phyloP scores from a whole-genome alignment of 306 rosid species.

The Cicer pinnatifidum region DNA sequence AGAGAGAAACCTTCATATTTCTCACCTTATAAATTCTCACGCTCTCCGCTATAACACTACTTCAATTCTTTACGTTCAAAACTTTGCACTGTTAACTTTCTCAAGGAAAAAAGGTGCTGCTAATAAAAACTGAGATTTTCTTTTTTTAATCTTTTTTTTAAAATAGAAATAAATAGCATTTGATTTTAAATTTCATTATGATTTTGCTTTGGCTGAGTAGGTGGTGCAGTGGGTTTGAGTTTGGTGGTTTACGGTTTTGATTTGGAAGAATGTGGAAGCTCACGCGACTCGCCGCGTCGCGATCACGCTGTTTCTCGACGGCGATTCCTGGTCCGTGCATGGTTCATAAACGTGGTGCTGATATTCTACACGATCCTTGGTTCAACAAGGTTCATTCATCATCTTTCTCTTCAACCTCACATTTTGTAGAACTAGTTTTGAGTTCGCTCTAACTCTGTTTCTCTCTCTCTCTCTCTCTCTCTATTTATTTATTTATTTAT shows the following conservation, averaged over 20 bases:
- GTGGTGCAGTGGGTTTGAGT: conserved; percentile 1
- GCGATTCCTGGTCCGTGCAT: conserved; percentile 91
- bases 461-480: background rate
- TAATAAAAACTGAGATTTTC: too few relatives aligned
- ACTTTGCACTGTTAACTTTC: background rate
- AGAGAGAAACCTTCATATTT: background rate
- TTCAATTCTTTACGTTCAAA: conserved; percentile 11
- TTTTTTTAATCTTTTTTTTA: too few relatives aligned
- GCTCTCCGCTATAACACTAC: background rate
- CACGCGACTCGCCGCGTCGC: conserved; percentile 58
- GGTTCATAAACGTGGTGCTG: conserved; percentile 97
- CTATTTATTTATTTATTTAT: too few relatives aligned
- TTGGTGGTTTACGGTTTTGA: background rate
- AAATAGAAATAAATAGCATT: background rate
- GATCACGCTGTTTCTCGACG: conserved; percentile 70
- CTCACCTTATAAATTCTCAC: conserved; percentile 44
- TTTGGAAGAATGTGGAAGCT: conserved; percentile 77
- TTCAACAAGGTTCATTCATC: conserved; percentile 78
- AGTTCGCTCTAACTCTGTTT: background rate
- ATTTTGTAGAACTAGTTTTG: background rate
- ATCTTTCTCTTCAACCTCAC: background rate
- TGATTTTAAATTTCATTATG: background rate
- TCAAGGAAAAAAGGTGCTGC: conserved; percentile 39
- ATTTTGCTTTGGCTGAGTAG: background rate
- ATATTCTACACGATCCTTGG: conserved; percentile 99